Percentiles rank a stretch among this genome's conserved stretches.
Evolutionary conservation across 2,329 filamentous ascomycete genomes (phyloP).

Genomic region (Clonostachys byssicola): DNA sequence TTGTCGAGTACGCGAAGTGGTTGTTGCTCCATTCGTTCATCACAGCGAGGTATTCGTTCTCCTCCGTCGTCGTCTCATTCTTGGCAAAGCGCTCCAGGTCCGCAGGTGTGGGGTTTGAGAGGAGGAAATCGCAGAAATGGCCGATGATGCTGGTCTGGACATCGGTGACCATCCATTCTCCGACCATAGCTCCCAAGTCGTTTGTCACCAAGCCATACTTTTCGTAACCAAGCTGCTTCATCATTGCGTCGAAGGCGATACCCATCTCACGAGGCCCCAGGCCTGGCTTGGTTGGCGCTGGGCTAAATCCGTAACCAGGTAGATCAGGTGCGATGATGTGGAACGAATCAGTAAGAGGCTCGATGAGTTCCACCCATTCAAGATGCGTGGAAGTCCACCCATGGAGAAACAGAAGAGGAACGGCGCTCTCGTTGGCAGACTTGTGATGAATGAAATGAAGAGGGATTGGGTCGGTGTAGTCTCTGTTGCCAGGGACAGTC

Average conservation of each 20-base stretch:
- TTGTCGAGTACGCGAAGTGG: neutral
- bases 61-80: constrained; percentile 1
- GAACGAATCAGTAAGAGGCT: neutral
- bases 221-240: constrained; percentile 2
- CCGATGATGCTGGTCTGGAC: constrained; percentile 12
- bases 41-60: neutral
- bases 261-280: neutral
- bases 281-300: neutral
- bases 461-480: neutral
- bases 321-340: constrained; percentile 3
- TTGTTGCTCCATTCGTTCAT: neutral
- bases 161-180: neutral
- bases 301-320: constrained; percentile 5
- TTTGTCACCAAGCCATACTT: constrained; percentile 3
- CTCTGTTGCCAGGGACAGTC: neutral
- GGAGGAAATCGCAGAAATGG: constrained; percentile 19
- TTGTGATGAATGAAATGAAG: constrained; percentile 6
- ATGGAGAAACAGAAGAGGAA: constrained; percentile 5
- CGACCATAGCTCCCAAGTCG: constrained; percentile 2
- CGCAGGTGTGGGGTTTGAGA: neutral
- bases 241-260: neutral
- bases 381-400: constrained; percentile 5
- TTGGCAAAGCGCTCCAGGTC: constrained; percentile 1
- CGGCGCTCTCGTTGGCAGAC: constrained; percentile 2
- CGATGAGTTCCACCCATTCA: constrained; percentile 1